Conservation (phyloP, 768 basidiomycete species). For the Russula olivacea region DNA sequence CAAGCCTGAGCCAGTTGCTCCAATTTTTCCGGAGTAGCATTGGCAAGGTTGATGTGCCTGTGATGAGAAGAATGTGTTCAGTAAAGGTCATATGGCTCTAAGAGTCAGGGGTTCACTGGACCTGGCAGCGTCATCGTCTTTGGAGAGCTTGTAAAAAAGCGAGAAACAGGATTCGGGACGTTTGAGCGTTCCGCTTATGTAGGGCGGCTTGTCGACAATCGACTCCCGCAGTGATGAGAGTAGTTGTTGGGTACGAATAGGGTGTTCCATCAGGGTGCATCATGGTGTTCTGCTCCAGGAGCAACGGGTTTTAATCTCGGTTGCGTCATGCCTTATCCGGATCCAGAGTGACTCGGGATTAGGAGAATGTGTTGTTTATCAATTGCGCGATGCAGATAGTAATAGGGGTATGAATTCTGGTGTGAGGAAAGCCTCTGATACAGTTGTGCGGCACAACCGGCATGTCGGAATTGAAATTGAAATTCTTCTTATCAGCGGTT, state of each 20-base stretch:
- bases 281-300: too few relatives aligned
- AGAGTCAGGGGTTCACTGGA: constrained; percentile 27
- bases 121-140: not conserved
- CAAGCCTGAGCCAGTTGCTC: not conserved
- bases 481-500: not conserved
- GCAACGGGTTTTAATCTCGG: too few relatives aligned
- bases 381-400: too few relatives aligned
- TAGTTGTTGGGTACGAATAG: not conserved
- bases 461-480: not conserved
- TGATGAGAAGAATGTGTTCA: not conserved
- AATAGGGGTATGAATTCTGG: too few relatives aligned
- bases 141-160: not conserved
- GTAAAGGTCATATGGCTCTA: not conserved
- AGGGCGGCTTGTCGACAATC: constrained; percentile 20
- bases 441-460: too few relatives aligned
- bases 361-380: too few relatives aligned
- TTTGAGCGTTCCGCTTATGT: not conserved
- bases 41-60: not conserved
- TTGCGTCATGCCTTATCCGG: too few relatives aligned
- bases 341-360: too few relatives aligned
- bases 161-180: not conserved
- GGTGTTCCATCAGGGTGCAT: not conserved
- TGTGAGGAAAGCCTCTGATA: too few relatives aligned
- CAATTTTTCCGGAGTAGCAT: not conserved
- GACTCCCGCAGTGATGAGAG: constrained; percentile 4